phyloP scores from a whole-genome alignment of 179 eudicot species.

The Silene coronaria region DNA sequence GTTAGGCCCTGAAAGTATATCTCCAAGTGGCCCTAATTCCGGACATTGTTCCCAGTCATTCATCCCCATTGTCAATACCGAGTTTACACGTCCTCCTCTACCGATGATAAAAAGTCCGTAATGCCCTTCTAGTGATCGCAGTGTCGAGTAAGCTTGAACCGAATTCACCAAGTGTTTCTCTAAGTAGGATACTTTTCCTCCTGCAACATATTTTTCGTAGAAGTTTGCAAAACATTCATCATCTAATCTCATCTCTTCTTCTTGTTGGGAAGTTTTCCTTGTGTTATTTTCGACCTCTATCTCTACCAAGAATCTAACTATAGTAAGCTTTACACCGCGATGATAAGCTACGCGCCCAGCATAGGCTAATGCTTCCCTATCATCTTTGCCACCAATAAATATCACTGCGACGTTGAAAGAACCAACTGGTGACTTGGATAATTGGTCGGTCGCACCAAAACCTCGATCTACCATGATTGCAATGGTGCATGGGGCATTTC shows the following conservation, averaged over 20 bases:
- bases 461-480: slow-evolving; percentile 91
- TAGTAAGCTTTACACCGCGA: slow-evolving; percentile 72
- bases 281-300: slow-evolving; percentile 29
- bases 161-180: slow-evolving; percentile 80
- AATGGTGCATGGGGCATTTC: slow-evolving; percentile 79
- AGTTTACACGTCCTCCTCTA: slow-evolving; percentile 73
- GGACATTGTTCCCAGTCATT: slow-evolving; percentile 97
- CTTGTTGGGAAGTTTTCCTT: slow-evolving; percentile 33
- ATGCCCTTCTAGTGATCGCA: slow-evolving; percentile 63
- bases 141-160: slow-evolving; percentile 67
- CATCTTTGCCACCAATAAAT: slow-evolving; percentile 91
- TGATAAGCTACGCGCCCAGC: slow-evolving; percentile 73
- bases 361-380: slow-evolving; percentile 75
- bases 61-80: slow-evolving; percentile 80
- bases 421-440: slow-evolving; percentile 37
- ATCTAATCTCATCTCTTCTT: slow-evolving; percentile 78
- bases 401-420: slow-evolving; percentile 60
- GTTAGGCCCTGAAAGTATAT: slow-evolving; percentile 68
- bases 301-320: slow-evolving; percentile 62
- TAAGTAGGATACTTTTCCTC: slow-evolving; percentile 68
- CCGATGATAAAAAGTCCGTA: slow-evolving; percentile 78
- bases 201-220: slow-evolving; percentile 71
- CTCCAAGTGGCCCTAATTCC: slow-evolving; percentile 87
- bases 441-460: slow-evolving; percentile 43
- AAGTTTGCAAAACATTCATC: slow-evolving; percentile 83